phyloP scores from a whole-genome alignment of 1,139 yeast species.

The Sugiyamaella castrensis region DNA sequence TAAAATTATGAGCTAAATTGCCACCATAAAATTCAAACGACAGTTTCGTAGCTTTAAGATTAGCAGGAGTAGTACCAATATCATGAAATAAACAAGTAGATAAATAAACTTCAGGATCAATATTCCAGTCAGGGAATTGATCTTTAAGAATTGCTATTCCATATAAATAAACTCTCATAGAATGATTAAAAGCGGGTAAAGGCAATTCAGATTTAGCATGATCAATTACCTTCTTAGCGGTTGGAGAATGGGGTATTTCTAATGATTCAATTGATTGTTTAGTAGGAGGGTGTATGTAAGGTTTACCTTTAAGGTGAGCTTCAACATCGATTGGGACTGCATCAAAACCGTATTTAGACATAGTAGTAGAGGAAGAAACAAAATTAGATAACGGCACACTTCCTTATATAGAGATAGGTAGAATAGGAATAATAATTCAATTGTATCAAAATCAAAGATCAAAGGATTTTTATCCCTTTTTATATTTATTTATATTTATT shows the following conservation, averaged over 20 bases:
- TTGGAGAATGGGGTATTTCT: conserved; percentile 9
- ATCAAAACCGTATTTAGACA: conserved; percentile 19
- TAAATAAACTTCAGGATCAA: conserved; percentile 20
- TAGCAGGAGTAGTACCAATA: conserved; percentile 25
- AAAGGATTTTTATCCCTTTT: too few species aligned
- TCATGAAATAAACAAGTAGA: conserved; percentile 22
- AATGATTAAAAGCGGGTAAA: conserved; percentile 22
- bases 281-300: conserved; percentile 14
- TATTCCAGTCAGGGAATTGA: conserved; percentile 25
- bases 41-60: conserved; percentile 24
- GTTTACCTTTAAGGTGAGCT: conserved; percentile 14
- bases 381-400: too few species aligned
- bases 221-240: conserved; percentile 14
- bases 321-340: conserved; percentile 19
- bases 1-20: conserved; percentile 21
- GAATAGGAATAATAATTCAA: too few species aligned
- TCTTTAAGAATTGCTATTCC: conserved; percentile 23
- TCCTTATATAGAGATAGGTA: too few species aligned
- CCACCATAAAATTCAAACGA: conserved; percentile 28
- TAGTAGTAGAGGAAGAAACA: neutral
- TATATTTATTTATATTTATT: too few species aligned
- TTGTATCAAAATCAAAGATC: too few species aligned
- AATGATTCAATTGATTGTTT: conserved; percentile 12
- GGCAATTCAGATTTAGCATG: conserved; percentile 21
- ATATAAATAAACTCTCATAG: conserved; percentile 22